These are phyloP conservation scores for Botryosphaeria dothidea DNA, from an alignment of 2,329 filamentous ascomycete species.

Conservation along the genomic window DNA sequence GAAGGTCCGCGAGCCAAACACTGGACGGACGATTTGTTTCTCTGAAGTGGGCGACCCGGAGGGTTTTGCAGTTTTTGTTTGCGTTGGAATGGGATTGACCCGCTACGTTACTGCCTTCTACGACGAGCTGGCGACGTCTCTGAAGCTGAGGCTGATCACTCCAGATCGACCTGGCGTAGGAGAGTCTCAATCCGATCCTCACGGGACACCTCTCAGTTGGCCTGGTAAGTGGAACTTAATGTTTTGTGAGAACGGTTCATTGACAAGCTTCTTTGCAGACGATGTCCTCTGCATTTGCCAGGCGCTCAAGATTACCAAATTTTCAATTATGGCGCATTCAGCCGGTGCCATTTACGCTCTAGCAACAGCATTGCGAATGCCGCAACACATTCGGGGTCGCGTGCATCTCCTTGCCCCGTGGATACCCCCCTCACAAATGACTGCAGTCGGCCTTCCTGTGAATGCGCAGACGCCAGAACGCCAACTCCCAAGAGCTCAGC, in stretches of 20 bases:
- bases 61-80: conserved; percentile 91
- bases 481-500: conserved; percentile 86
- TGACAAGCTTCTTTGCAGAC: conserved; percentile 43
- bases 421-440: conserved; percentile 77
- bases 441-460: conserved; percentile 61
- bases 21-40: conserved; percentile 86
- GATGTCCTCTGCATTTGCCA: conserved; percentile 96
- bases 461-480: conserved; percentile 72
- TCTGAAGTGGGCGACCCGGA: conserved; percentile 94
- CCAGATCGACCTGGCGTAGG: conserved; percentile 93
- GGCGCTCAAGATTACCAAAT: conserved; percentile 87
- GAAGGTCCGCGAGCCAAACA: conserved; percentile 82
- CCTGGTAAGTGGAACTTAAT: conserved; percentile 63
- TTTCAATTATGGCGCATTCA: conserved; percentile 93
- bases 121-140: conserved; percentile 85
- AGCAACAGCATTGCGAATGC: conserved; percentile 91
- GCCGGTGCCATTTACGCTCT: conserved; percentile 97
- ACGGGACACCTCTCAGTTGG: conserved; percentile 89
- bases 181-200: conserved; percentile 81
- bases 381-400: conserved; percentile 89
- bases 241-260: conserved; percentile 37
- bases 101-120: conserved; percentile 97
- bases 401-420: conserved; percentile 94
- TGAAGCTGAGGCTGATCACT: conserved; percentile 88
- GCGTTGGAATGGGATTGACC: conserved; percentile 96